Base-by-base conservation (phyloP, 2,329 filamentous ascomycete genomes). In the Dactylellina cionopaga region DNA sequence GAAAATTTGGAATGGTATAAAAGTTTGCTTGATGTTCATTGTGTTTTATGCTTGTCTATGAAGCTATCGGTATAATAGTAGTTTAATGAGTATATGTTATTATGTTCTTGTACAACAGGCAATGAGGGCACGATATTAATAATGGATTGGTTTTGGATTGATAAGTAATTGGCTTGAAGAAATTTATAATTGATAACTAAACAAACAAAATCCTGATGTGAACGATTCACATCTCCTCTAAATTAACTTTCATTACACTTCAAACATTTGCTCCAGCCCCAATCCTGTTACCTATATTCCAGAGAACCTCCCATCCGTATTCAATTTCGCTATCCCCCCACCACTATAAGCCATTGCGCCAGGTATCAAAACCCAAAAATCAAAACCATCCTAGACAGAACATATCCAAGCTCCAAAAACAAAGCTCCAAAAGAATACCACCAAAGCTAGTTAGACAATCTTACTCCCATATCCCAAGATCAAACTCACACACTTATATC, bases 1-100 rank as follows among this genome's bases (percentile, higher is more conserved):
- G 19, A 27, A 10, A 56, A 46, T 25, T 33, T 5, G 31, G 41
- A 19, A 37, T 31, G 13, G 25, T 17, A 52, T 41, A 47, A 62
- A 62, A 55, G 37, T 63, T 51, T 52, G 22, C 15, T 63, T 56
- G 41, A 49, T 13, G 29, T 31, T 33, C 51, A 41, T 63, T 54
- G 11, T 7, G 19, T 31, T 31, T n/a, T 43, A 44, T 27, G 31
- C 15, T 31, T 47, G 46, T 29, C 22, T 46, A 46, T 27, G 56
- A 44, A 62, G n/a, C n/a, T 62, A 29, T 19, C 19, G 55, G 37
- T 56, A 62, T 70, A 59, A 41, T 31, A 17, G 51, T n/a, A n/a
- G 43, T 59, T 71, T 64, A 64, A 59, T 64, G 49, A 49, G 39
- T 22, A 47, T 49, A 46, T 17, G 25, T 59, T 29, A 17, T n/a